Base-by-base conservation (phyloP, 495 filamentous ascomycete genomes). In the Aspergillus panamensis region DNA sequence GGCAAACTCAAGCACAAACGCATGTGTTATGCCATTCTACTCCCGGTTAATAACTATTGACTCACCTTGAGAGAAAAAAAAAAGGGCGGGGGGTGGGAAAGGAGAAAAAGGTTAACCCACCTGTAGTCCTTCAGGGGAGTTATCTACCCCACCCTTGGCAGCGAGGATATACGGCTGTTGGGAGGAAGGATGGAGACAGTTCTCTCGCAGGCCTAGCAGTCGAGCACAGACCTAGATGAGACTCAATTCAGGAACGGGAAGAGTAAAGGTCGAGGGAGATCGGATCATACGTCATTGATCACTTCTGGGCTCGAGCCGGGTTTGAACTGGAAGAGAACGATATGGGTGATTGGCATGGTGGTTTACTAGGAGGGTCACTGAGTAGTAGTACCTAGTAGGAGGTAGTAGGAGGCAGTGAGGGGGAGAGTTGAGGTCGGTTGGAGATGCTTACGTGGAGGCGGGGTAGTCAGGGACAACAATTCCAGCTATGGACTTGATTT, bases 301-400 rank as follows among this genome's bases (percentile, higher is more conserved):
- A 67, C 65, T 12, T 76, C 72, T 13, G 69, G 35, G 17, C 55
- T 58, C 6, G 68, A 59, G 6, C 69, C 75, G 5, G 76, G 37
- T 62, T 85, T 86, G 75, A 86, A 84, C 55, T 81, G 73, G 65
- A 87, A 84, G 2, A 87, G 72, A 10, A 86, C 84, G 16, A 85
- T 76, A 55, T 87, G 85, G 13, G 77, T 78, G 58, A 87, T 77
- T 31, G 61, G 10, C 61, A 63, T 63, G 9, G 32, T 60, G 48
- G 40, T 12, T 39, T 25, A n/a, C n/a, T n/a, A n/a, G n/a, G n/a
- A n/a, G n/a, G n/a, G n/a, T n/a, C n/a, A n/a, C n/a, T n/a, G n/a
- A n/a, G n/a, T n/a, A n/a, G n/a, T n/a, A n/a, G n/a, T n/a, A n/a
- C n/a, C n/a, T n/a, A n/a, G n/a, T n/a, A n/a, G n/a, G n/a, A n/a